Evolutionary conservation across 1,139 yeast genomes (phyloP).

Genomic region (Lodderomyces jiufengensis): DNA sequence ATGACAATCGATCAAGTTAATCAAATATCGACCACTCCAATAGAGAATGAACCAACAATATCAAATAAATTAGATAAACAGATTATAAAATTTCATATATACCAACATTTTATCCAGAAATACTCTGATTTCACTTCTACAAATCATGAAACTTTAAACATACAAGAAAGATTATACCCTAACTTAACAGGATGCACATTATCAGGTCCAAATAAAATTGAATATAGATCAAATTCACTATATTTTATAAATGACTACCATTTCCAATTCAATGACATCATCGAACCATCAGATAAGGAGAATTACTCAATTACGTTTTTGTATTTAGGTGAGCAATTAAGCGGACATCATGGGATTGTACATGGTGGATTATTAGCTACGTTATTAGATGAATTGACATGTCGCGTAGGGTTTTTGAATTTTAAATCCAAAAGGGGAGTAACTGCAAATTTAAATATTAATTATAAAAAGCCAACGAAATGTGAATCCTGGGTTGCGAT

Average conservation of each 20-base stretch:
- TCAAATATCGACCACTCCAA: too few species aligned
- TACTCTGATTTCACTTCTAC: conserved; percentile 7
- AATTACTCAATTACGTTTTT: conserved; percentile 36
- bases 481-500: conserved; percentile 33
- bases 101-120: conserved; percentile 2
- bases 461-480: conserved; percentile 37
- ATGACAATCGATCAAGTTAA: too few species aligned
- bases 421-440: conserved; percentile 41
- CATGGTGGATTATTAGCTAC: conserved; percentile 58
- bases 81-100: conserved; percentile 4
- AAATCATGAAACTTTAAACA: conserved; percentile 8
- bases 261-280: conserved; percentile 10
- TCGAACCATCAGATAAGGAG: conserved; percentile 15
- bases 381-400: conserved; percentile 50
- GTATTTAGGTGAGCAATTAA: conserved; percentile 42
- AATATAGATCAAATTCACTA: conserved; percentile 33
- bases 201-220: conserved; percentile 33
- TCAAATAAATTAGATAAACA: conserved; percentile 4
- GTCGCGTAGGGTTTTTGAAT: conserved; percentile 49
- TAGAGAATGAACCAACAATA: background rate
- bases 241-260: conserved; percentile 34
- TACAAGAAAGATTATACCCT: conserved; percentile 19
- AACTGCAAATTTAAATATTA: conserved; percentile 45
- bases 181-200: conserved; percentile 38
- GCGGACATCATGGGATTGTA: conserved; percentile 51